phyloP scores from a whole-genome alignment of 2,329 filamentous ascomycete species.

The Fusarium paranaense region DNA sequence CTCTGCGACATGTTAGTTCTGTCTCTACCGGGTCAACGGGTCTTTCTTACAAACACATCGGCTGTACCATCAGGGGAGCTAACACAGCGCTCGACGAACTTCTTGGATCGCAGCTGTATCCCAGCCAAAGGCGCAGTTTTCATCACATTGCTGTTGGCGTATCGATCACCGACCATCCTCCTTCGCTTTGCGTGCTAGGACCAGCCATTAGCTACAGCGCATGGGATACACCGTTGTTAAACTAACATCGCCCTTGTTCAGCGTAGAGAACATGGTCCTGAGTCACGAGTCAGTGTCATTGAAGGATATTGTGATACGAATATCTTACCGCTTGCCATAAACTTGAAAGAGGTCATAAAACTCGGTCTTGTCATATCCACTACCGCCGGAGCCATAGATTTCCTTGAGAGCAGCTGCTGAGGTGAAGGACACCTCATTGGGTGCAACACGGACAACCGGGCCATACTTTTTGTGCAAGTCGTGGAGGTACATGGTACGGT shows the following conservation, averaged over 20 bases:
- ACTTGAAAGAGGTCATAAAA: conserved; percentile 72
- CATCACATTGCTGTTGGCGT: conserved; percentile 76
- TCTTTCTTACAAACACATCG: conserved; percentile 69
- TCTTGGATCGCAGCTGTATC: conserved; percentile 66
- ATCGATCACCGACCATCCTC: conserved; percentile 73
- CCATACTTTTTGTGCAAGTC: conserved; percentile 66
- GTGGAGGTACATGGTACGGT: conserved; percentile 67
- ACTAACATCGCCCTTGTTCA: conserved; percentile 65
- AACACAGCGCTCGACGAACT: conserved; percentile 66
- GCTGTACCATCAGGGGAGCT: conserved; percentile 58
- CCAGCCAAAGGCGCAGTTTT: conserved; percentile 65
- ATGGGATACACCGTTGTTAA: not conserved
- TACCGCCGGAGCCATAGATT: conserved; percentile 72
- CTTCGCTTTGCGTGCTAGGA: conserved; percentile 71
- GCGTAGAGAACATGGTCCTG: conserved; percentile 70
- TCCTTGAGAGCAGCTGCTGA: conserved; percentile 68
- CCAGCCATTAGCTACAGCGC: not conserved
- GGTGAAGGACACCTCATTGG: conserved; percentile 70
- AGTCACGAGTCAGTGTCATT: conserved; percentile 5
- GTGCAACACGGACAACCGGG: conserved; percentile 67
- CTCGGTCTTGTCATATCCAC: conserved; percentile 73
- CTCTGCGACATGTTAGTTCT: conserved; percentile 42
- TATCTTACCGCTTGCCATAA: conserved; percentile 64
- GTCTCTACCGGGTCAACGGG: no score
- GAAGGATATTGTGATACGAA: not conserved